phyloP scores from a whole-genome alignment of 2,329 filamentous ascomycete genomes.

The Penicillium sp. region DNA sequence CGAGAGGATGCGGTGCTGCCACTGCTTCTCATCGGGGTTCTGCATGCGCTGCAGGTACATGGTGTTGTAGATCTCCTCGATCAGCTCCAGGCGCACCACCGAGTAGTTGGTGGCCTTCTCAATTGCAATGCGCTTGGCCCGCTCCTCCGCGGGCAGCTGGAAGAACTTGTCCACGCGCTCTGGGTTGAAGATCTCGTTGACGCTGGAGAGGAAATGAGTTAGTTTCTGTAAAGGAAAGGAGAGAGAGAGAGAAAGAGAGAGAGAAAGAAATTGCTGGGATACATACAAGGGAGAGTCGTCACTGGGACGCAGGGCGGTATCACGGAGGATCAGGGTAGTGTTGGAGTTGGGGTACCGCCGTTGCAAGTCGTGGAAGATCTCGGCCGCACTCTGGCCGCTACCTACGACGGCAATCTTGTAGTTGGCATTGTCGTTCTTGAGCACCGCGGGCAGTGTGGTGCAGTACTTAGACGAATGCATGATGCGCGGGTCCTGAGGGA shows the following conservation, averaged over 20 bases:
- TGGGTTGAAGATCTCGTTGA: conserved; percentile 96
- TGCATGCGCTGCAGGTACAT: conserved; percentile 83
- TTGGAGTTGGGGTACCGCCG: conserved; percentile 77
- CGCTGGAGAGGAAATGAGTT: conserved; percentile 36
- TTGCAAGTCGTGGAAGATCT: conserved; percentile 91
- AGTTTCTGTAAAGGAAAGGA: neutral
- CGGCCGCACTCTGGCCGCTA: conserved; percentile 87
- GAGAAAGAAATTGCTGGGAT: neutral
- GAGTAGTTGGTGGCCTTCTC: conserved; percentile 91
- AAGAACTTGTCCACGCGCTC: conserved; percentile 77
- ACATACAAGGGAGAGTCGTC: conserved; percentile 94
- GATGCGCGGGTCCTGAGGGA: conserved; percentile 70
- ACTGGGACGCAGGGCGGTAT: conserved; percentile 80
- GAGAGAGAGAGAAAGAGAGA: neutral
- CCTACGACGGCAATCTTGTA: conserved; percentile 84
- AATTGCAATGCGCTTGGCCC: conserved; percentile 62
- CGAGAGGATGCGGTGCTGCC: conserved; percentile 79
- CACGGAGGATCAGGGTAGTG: conserved; percentile 77
- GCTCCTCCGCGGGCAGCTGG: conserved; percentile 63
- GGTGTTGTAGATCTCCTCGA: conserved; percentile 83
- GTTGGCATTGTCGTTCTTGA: conserved; percentile 41
- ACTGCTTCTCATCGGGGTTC: conserved; percentile 67
- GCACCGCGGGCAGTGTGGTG: conserved; percentile 36
- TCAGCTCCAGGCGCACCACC: conserved; percentile 85
- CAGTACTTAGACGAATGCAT: conserved; percentile 90